phyloP scores from a whole-genome alignment of 2,329 filamentous ascomycete species.

The Alternaria infectoria region DNA sequence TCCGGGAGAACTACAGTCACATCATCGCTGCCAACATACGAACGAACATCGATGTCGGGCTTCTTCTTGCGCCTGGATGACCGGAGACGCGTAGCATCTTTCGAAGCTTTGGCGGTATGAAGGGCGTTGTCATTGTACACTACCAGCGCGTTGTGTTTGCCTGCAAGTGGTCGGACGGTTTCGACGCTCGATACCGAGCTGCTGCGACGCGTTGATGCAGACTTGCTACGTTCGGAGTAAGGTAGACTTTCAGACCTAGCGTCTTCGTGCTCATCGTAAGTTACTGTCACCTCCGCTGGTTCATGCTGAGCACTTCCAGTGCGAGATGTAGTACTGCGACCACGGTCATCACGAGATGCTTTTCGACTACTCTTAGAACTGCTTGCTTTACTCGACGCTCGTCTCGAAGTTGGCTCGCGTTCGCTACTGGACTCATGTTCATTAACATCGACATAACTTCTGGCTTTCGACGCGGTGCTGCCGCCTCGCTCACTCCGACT shows the following conservation, averaged over 20 bases:
- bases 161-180: not conserved
- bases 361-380: not conserved
- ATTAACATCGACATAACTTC: fast-evolving
- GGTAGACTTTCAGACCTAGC: fast-evolving
- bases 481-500: not conserved
- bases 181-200: not conserved
- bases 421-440: not conserved
- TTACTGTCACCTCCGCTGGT: fast-evolving
- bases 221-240: fast-evolving
- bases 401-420: not conserved
- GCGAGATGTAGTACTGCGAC: not conserved
- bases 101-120: not conserved
- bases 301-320: fast-evolving
- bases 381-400: not conserved
- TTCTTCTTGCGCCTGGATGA: not conserved
- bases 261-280: not conserved
- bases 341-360: not conserved
- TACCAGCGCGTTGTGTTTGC: not conserved
- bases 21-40: too few relatives aligned
- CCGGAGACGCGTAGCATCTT: fast-evolving
- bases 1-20: too few relatives aligned
- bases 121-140: not conserved
- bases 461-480: not conserved
- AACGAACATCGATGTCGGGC: too few relatives aligned
- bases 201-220: not conserved